A percentile compares a stretch with the other conserved stretches of the same genome.
Evolutionary conservation across 495 filamentous ascomycete species (phyloP).

Genomic region (Podospora sp.): DNA sequence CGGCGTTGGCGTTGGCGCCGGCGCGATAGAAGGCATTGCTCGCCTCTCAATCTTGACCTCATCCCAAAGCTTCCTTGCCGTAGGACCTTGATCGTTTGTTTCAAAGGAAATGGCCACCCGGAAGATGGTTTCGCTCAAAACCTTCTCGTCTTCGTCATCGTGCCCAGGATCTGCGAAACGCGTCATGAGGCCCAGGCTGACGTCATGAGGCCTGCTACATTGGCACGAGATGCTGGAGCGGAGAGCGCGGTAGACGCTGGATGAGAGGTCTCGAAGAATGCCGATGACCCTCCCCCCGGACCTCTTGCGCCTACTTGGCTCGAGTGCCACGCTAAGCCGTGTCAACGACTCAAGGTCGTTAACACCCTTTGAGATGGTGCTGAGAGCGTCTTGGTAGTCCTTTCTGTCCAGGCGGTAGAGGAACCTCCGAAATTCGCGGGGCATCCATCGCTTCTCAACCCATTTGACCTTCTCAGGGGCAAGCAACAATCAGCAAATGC

Average conservation of each 20-base stretch:
- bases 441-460: conserved; percentile 3
- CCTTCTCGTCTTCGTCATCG: not conserved
- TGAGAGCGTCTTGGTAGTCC: conserved; percentile 7
- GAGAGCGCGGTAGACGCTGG: conserved; percentile 4
- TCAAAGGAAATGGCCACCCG: not conserved
- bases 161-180: not conserved
- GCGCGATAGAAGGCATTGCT: no score
- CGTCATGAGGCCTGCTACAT: not conserved
- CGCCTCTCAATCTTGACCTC: not conserved
- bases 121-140: not conserved
- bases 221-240: not conserved
- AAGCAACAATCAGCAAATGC: not conserved
- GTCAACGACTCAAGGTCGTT: conserved; percentile 7
- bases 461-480: not conserved
- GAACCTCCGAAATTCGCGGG: conserved; percentile 5
- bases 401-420: conserved; percentile 11
- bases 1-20: not conserved
- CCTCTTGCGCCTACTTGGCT: not conserved
- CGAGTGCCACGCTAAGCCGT: not conserved
- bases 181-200: not conserved
- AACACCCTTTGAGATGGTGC: conserved; percentile 2
- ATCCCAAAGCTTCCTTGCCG: not conserved
- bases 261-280: not conserved
- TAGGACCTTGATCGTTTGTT: not conserved
- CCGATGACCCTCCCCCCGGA: not conserved